These are phyloP conservation scores for Viola odorata DNA, from an alignment of 345 rosid genomes.

Conservation along the genomic window DNA sequence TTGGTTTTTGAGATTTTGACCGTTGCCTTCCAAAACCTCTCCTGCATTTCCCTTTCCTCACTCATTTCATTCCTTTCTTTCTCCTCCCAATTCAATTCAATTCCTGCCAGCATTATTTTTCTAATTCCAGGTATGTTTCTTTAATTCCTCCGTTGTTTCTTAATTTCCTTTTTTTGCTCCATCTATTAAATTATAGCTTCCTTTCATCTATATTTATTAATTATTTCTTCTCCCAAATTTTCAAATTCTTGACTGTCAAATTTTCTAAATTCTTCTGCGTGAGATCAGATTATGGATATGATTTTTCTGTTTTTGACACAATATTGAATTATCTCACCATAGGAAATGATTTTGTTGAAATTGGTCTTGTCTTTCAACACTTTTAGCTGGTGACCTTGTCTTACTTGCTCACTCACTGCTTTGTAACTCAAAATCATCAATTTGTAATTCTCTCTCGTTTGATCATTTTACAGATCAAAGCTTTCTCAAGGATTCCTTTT, in stretches of 20 bases:
- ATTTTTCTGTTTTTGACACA: too few relatives aligned
- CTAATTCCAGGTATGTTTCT: not conserved
- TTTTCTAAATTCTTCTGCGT: not conserved
- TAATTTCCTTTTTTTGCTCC: not conserved
- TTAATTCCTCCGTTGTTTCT: not conserved
- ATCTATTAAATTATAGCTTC: too few relatives aligned
- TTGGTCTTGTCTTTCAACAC: constrained; percentile 1
- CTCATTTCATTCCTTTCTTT: not conserved
- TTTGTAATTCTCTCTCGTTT: constrained; percentile 4
- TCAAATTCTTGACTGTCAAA: too few relatives aligned
- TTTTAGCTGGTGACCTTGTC: constrained; percentile 21
- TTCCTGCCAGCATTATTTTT: not conserved
- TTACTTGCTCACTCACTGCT: constrained; percentile 26
- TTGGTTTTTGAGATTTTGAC: constrained; percentile 32
- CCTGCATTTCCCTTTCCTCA: constrained; percentile 7
- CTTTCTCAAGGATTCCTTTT: constrained; percentile 1
- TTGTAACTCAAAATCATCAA: constrained; percentile 21
- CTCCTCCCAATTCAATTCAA: not conserved
- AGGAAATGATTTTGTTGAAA: too few relatives aligned
- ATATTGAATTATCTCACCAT: too few relatives aligned
- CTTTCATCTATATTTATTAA: too few relatives aligned
- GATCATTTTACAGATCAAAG: constrained; percentile 1
- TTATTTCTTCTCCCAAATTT: too few relatives aligned
- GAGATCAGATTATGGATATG: too few relatives aligned
- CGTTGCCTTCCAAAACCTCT: constrained; percentile 45